phyloP scores from a whole-genome alignment of 2,329 filamentous ascomycete species.

The Xylariaceae sp. region DNA sequence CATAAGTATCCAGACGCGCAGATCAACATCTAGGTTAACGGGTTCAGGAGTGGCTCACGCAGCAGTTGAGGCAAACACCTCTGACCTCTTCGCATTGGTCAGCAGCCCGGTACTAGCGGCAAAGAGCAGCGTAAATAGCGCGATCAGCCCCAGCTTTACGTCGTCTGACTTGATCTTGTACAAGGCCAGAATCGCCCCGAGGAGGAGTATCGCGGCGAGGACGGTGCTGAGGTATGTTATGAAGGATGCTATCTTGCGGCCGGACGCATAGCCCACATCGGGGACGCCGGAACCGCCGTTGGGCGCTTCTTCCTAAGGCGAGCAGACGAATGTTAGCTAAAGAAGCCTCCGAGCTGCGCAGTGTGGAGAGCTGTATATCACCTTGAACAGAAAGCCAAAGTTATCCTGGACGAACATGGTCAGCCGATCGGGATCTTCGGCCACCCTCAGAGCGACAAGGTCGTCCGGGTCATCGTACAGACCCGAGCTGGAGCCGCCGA shows the following conservation, averaged over 20 bases:
- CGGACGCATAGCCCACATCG: neutral
- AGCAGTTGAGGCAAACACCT: neutral
- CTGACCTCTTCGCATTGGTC: neutral
- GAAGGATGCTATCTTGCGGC: neutral
- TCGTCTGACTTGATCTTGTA: neutral
- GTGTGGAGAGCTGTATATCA: too few relatives aligned
- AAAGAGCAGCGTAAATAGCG: neutral
- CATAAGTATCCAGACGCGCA: too few relatives aligned
- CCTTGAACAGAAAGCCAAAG: neutral
- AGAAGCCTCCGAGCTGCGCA: too few relatives aligned
- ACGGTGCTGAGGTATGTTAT: neutral
- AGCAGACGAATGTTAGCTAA: too few relatives aligned
- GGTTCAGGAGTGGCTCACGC: neutral
- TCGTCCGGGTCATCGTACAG: neutral
- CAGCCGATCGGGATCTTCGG: neutral
- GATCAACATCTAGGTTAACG: too few relatives aligned
- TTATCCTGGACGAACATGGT: neutral
- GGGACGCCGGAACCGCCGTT: neutral
- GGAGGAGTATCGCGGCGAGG: neutral
- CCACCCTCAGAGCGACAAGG: neutral
- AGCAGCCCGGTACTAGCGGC: neutral
- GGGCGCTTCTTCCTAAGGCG: too few relatives aligned
- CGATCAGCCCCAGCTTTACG: neutral
- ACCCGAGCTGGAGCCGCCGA: neutral
- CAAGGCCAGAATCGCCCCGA: neutral